phyloP scores from a whole-genome alignment of 208 protist species.

The Trichomonas gallinae region DNA sequence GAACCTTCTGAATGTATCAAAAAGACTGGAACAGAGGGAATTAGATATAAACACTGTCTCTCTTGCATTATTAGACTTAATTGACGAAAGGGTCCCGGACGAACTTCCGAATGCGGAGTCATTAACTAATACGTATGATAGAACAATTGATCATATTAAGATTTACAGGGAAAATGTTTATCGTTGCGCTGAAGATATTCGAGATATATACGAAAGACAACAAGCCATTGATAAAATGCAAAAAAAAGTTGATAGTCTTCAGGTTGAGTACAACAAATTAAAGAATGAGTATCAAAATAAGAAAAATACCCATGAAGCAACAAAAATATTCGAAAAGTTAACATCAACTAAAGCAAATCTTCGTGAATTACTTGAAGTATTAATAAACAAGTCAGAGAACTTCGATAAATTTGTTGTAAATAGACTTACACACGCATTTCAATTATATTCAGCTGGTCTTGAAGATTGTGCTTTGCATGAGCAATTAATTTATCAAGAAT shows the following conservation, averaged over 20 bases:
- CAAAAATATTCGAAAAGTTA: background rate
- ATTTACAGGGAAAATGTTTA: background rate
- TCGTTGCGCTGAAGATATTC: background rate
- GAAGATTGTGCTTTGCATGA: background rate
- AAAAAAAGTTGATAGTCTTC: background rate
- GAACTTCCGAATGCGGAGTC: background rate
- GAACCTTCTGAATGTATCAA: no score
- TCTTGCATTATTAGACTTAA: background rate
- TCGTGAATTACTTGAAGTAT: background rate
- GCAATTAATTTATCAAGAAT: background rate
- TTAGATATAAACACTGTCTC: no score
- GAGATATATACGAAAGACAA: background rate
- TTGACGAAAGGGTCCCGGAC: background rate
- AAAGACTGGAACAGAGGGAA: no score
- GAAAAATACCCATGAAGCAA: background rate
- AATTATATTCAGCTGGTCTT: background rate
- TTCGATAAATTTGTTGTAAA: background rate
- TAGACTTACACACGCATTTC: background rate
- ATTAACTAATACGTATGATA: background rate
- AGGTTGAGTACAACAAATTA: background rate
- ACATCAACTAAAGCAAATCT: background rate
- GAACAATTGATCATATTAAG: background rate
- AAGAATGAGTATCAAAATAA: background rate
- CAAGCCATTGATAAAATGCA: background rate
- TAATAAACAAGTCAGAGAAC: background rate